Evolutionary conservation across 176 grass and related monocot genomes (phyloP), one percentile per base, ranked within the genome.

Genomic region (Zea luxurians): DNA sequence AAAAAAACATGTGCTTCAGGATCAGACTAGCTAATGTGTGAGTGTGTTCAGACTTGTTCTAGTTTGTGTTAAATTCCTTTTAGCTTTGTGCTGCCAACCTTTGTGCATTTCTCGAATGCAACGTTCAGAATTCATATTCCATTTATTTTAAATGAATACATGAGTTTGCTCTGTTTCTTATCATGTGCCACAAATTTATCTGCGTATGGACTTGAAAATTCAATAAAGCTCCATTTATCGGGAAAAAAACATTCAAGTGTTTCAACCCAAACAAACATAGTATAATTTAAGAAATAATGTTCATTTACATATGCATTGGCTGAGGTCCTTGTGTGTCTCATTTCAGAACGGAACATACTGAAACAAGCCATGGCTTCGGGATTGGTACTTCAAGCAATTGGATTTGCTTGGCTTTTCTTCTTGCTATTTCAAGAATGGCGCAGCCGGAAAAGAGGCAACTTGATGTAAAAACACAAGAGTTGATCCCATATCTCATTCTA

Each of bases 371-470:
- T 72, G 17, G 60, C 38, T 40, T 37, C 37, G 0, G 58, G 12
- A 17, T 49, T 77, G 5, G 37, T 64, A 49, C n/a, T 64, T 38
- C 75, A 64, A 77, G 75, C 61, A 78, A 52, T 65, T 65, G 75
- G 75, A 4, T 77, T 64, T 37, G 75, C 0, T 34, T 77, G 44
- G 4, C 45, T 64, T 18, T 50, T 77, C 45, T 65, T 78, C 75
- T 50, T 77, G 60, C 60, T 77, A 13, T 61, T 77, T 9, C 44
- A 64, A 34, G 75, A 77, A 77, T 77, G 75, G 59, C 74, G 74
- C 16, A 48, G 44, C 43, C 59, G 34, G 15, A 77, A 77, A 77
- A 77, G 44, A 49, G 60, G 59, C 3, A 63, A 21, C 37, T 10
- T 10, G 8, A 48, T 37, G 74, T 77, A 77, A 77, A 37, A 48